A percentile compares a stretch with the other conserved stretches of the same genome.
phyloP scores from a whole-genome alignment of 345 rosid genomes.

The Salix viminalis region DNA sequence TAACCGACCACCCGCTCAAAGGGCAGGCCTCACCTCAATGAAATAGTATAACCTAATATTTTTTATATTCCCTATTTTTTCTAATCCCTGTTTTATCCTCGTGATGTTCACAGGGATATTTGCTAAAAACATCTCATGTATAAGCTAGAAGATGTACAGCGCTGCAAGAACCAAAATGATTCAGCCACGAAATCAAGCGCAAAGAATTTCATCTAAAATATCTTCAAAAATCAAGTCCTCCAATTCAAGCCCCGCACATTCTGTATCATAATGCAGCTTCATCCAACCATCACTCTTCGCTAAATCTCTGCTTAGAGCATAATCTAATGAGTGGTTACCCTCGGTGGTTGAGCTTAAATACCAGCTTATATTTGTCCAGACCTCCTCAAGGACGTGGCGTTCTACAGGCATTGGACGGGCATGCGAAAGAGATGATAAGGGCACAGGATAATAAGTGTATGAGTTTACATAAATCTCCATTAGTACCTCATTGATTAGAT shows the following conservation, averaged over 20 bases:
- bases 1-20: too few species aligned
- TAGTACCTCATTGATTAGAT: slow-evolving; percentile 66
- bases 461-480: slow-evolving; percentile 60
- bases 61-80: too few species aligned
- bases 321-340: slow-evolving; percentile 40
- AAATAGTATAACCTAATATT: too few species aligned
- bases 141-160: background rate
- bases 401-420: slow-evolving; percentile 58
- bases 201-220: slow-evolving; percentile 54
- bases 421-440: slow-evolving; percentile 46
- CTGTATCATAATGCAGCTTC: slow-evolving; percentile 69
- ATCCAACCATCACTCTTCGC: slow-evolving; percentile 62
- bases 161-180: background rate
- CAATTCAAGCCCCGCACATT: slow-evolving; percentile 65
- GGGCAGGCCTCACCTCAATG: too few species aligned
- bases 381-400: slow-evolving; percentile 55
- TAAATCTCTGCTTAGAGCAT: slow-evolving; percentile 45
- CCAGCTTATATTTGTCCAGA: slow-evolving; percentile 57
- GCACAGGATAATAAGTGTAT: slow-evolving; percentile 47
- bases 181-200: background rate
- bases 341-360: slow-evolving; percentile 39
- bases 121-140: background rate
- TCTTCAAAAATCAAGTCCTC: slow-evolving; percentile 66
- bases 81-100: too few species aligned
- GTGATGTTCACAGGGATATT: too few species aligned